Evolutionary conservation across 148 eudicot species (phyloP), one percentile per base, ranked within the genome.

Genomic region (Amaranthus cruentus): DNA sequence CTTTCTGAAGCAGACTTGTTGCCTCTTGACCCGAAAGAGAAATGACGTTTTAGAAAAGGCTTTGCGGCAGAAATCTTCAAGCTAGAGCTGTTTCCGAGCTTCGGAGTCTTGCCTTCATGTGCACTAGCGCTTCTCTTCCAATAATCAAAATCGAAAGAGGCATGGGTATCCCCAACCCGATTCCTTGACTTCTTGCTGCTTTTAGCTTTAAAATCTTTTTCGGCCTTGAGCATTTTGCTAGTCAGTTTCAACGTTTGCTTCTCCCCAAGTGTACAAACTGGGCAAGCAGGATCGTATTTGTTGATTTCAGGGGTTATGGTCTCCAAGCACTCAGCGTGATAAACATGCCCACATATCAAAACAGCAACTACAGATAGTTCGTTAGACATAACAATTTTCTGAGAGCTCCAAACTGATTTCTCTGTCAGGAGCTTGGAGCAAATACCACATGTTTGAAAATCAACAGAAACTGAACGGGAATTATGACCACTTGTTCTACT

Each of bases 281-380:
- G 99, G 77, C 99, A 95, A 46, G 85, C 83, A 6, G 99, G 99
- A 66, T 95, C 99, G 62, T 87, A 95, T 80, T 95, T 95, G 79
- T 83, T 87, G 51, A 83, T 65, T 58, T 95, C 97, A 44, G 91
- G 86, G 5, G 97, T 95, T 84, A 92, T 87, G 62, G 74, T 77
- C 78, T 95, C 99, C 84, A 95, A 85, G 80, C 99, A 95, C 48
- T 95, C 99, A 28, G 93, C 89, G 75, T 95, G 99, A 77, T 91
- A 95, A 48, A 82, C 96, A 75, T 95, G 99, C 50, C 96, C 97
- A 73, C 97, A 95, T 42, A 82, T 82, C 78, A 95, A 77, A 81
- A 95, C 94, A 69, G 97, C 87, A 42, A 87, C 87, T 48, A 87
- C 96, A 59, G 92, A 83, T 42, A 95, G 73, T 68, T 92, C 99